Conservation (phyloP, 768 basidiomycete genomes). For the Tubosaeta sp. region DNA sequence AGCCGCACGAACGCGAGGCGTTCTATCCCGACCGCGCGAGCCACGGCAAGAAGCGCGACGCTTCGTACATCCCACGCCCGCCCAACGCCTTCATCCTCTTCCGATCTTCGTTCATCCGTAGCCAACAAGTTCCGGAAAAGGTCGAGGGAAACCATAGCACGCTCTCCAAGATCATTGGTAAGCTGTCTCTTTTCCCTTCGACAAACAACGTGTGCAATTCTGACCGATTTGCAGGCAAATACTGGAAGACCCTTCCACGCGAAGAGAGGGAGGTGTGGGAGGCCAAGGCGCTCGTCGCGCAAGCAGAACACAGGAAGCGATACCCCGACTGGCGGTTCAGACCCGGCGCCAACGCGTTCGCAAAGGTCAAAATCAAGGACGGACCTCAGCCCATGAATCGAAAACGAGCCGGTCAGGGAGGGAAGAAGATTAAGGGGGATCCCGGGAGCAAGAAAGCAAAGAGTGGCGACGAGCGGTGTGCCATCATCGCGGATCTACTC, state of each 20-base stretch:
- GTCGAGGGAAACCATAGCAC: constrained; percentile 80
- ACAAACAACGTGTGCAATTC: background rate
- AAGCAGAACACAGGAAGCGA: constrained; percentile 65
- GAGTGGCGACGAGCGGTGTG: constrained; percentile 50
- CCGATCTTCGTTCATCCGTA: constrained; percentile 71
- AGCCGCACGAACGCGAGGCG: constrained; percentile 15
- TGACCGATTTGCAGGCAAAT: constrained; percentile 46
- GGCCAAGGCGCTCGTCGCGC: constrained; percentile 64
- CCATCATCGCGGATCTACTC: constrained; percentile 63
- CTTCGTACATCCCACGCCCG: constrained; percentile 75
- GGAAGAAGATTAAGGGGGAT: constrained; percentile 28
- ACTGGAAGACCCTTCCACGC: constrained; percentile 67
- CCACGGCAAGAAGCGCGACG: constrained; percentile 62
- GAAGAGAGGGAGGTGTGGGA: constrained; percentile 75
- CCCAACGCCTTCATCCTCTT: constrained; percentile 87
- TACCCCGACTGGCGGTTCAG: constrained; percentile 85
- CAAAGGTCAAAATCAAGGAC: constrained; percentile 37
- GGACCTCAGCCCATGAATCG: constrained; percentile 31
- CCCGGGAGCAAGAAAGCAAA: constrained; percentile 28
- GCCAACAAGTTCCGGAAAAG: constrained; percentile 67
- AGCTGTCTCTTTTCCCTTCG: background rate
- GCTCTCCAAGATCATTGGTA: constrained; percentile 79
- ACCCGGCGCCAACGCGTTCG: constrained; percentile 50
- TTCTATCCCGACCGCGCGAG: constrained; percentile 36
- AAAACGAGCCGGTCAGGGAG: constrained; percentile 27